These are phyloP conservation scores for Xylaria bambusicola DNA, from an alignment of 495 filamentous ascomycete species.

Conservation along the genomic window DNA sequence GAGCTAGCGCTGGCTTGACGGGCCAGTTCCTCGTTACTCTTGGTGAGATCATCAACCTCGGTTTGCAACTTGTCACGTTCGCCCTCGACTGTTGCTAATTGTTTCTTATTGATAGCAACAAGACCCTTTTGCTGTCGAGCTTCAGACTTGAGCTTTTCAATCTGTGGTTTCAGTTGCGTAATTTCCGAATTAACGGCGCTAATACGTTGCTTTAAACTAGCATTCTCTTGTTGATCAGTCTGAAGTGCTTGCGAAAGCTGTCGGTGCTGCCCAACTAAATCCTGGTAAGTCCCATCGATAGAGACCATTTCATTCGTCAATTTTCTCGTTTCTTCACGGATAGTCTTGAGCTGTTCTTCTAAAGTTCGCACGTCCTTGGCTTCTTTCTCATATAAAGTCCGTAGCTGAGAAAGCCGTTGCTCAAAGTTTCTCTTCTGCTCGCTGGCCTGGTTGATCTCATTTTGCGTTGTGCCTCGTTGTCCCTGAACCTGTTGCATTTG, in stretches of 20 bases:
- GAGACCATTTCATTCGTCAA: conserved; percentile 77
- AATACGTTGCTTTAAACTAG: conserved; percentile 82
- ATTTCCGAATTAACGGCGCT: conserved; percentile 78
- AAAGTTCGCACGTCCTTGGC: conserved; percentile 80
- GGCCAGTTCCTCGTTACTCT: conserved; percentile 59
- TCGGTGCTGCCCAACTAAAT: conserved; percentile 81
- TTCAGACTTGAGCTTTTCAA: conserved; percentile 87
- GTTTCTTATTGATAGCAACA: conserved; percentile 97
- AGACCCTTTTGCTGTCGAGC: conserved; percentile 93
- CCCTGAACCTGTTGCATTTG: conserved; percentile 91
- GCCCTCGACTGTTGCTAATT: conserved; percentile 81
- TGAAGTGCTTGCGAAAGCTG: conserved; percentile 74
- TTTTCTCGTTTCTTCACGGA: conserved; percentile 79
- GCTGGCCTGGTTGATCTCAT: conserved; percentile 72
- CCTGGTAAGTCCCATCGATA: conserved; percentile 78
- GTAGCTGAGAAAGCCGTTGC: conserved; percentile 76
- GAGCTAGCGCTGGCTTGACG: conserved; percentile 46
- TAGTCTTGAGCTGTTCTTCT: conserved; percentile 75
- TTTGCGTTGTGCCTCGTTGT: conserved; percentile 75
- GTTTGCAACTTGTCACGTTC: conserved; percentile 82
- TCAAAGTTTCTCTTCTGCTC: conserved; percentile 93
- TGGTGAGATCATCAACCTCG: conserved; percentile 70
- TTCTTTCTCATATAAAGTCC: conserved; percentile 89
- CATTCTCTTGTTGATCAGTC: conserved; percentile 86
- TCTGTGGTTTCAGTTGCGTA: conserved; percentile 75